phyloP scores from a whole-genome alignment of 2,329 filamentous ascomycete species.

The Dactylellina drechsleri region DNA sequence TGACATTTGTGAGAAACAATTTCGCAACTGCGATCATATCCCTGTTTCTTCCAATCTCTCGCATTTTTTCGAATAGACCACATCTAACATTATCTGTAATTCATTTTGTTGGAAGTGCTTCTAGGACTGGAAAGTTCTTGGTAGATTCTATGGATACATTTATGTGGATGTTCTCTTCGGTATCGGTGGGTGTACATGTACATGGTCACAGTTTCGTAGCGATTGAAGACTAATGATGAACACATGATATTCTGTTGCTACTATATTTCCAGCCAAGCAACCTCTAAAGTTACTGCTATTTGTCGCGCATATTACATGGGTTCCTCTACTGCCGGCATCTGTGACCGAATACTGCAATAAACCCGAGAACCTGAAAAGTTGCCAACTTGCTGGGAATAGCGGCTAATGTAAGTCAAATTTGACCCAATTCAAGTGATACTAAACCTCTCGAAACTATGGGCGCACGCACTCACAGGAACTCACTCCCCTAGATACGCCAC shows the following conservation, averaged over 20 bases:
- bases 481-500: no score
- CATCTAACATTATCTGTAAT: no score
- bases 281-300: neutral
- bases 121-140: neutral
- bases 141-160: neutral
- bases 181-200: neutral
- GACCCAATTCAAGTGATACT: neutral
- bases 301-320: slow-evolving; percentile 7
- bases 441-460: neutral
- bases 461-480: no score
- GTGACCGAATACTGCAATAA: neutral
- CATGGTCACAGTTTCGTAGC: neutral
- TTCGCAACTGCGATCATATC: no score
- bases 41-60: no score
- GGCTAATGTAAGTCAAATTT: slow-evolving; percentile 9
- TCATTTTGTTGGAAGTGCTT: no score
- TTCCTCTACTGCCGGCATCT: neutral
- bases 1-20: no score
- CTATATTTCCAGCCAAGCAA: slow-evolving; percentile 8
- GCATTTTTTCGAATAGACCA: no score
- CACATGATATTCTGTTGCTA: neutral
- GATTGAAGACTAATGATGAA: neutral
- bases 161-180: neutral
- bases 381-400: slow-evolving; percentile 5
- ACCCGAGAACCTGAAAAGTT: neutral